phyloP scores from a whole-genome alignment of 768 basidiomycete species.

The Mycena rebaudengoi region DNA sequence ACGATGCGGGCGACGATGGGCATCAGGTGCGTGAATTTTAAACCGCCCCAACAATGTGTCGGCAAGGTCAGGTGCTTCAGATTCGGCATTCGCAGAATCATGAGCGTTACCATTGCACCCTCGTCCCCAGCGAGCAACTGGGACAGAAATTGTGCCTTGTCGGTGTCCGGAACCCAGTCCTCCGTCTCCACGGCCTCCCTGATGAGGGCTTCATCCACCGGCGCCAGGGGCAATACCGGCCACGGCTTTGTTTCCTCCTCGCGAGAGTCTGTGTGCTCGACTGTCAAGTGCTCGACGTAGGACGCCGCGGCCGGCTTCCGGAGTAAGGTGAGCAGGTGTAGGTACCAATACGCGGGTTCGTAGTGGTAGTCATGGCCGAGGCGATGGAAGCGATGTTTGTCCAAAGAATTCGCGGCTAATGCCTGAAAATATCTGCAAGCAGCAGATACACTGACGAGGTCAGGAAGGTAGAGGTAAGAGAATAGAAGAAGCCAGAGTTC shows the following conservation, averaged over 20 bases:
- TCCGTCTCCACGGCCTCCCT: not conserved
- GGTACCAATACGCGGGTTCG: not conserved
- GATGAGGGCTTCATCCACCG: not conserved
- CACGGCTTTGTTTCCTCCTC: not conserved
- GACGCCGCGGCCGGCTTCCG: not conserved
- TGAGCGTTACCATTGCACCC: not conserved
- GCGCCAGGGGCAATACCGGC: not conserved
- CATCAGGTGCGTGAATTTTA: too few relatives aligned
- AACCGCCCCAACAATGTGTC: not conserved
- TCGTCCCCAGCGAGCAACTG: not conserved
- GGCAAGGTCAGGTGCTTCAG: not conserved
- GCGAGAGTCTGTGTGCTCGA: not conserved
- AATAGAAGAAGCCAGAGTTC: not conserved
- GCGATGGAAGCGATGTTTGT: not conserved
- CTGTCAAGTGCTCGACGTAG: not conserved
- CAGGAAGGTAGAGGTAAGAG: not conserved
- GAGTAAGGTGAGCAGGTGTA: not conserved
- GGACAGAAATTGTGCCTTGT: not conserved
- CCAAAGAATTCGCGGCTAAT: not conserved
- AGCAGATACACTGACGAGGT: not conserved
- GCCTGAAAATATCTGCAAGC: not conserved
- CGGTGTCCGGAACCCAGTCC: not conserved
- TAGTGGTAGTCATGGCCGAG: not conserved
- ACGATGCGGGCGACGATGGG: too few relatives aligned
- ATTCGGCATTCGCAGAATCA: not conserved